These are phyloP conservation scores for Amaranthus hypochondriacus DNA, from an alignment of 148 eudicot species.

Conservation along the genomic window DNA sequence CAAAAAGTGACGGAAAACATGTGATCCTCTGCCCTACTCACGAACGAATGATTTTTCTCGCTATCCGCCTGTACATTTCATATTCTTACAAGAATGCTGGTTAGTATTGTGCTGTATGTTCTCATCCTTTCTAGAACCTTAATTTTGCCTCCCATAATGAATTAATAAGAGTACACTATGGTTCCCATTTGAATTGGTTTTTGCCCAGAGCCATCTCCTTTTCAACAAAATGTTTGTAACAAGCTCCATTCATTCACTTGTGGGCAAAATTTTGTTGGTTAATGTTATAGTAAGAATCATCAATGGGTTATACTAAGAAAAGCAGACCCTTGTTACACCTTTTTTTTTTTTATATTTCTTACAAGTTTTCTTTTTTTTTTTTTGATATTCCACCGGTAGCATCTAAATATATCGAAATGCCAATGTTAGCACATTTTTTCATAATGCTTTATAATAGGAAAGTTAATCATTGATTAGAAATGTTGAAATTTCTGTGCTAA, in stretches of 20 bases:
- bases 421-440: no score
- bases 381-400: no score
- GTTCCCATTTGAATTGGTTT: background rate
- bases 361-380: no score
- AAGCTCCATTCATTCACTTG: background rate
- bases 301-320: background rate
- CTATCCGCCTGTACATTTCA: background rate
- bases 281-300: background rate
- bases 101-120: background rate
- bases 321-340: fast-evolving
- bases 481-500: no score
- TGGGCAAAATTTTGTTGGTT: background rate
- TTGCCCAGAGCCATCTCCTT: background rate
- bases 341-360: no score
- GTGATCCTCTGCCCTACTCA: no score
- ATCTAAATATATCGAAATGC: no score
- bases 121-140: background rate
- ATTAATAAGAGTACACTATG: background rate
- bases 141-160: background rate
- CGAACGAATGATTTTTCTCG: no score
- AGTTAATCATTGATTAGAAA: no score
- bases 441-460: no score
- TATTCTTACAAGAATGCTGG: background rate
- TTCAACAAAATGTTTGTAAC: background rate
- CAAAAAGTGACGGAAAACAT: no score